Conservation (phyloP, 2,329 filamentous ascomycete species). For the Talaromyces albobiverticillius region DNA sequence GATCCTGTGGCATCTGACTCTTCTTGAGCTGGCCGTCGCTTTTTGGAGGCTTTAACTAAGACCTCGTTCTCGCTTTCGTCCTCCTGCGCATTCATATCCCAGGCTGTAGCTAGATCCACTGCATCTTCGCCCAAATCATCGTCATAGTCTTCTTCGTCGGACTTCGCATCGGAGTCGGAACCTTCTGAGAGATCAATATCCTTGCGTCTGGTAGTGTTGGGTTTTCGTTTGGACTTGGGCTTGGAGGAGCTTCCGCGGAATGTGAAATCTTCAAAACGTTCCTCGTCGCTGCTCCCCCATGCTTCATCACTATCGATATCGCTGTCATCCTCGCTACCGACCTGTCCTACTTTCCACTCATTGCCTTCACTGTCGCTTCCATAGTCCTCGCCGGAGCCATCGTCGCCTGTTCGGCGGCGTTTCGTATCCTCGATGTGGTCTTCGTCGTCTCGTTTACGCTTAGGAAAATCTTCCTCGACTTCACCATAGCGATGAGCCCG, state of each 20-base stretch:
- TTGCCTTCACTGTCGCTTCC: slow-evolving; percentile 84
- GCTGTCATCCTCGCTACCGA: slow-evolving; percentile 64
- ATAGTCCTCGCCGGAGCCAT: slow-evolving; percentile 60
- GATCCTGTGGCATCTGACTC: slow-evolving; percentile 15
- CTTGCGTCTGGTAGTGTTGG: slow-evolving; percentile 21
- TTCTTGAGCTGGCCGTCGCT: slow-evolving; percentile 21
- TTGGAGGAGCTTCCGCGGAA: slow-evolving; percentile 60
- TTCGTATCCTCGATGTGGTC: slow-evolving; percentile 42
- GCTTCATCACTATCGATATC: slow-evolving; percentile 76
- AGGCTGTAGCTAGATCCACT: slow-evolving; percentile 60
- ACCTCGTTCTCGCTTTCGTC: slow-evolving; percentile 33
- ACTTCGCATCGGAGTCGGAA: slow-evolving; percentile 40
- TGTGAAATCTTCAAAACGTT: slow-evolving; percentile 74
- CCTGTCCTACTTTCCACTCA: slow-evolving; percentile 74
- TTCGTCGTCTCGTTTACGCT: slow-evolving; percentile 43
- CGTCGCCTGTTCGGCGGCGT: slow-evolving; percentile 42
- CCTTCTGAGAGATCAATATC: slow-evolving; percentile 52
- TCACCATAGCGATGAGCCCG: slow-evolving; percentile 59
- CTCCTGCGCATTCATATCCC: slow-evolving; percentile 55
- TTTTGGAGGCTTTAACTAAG: slow-evolving; percentile 25
- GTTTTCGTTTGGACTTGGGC: slow-evolving; percentile 34
- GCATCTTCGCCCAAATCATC: slow-evolving; percentile 63
- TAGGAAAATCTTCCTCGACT: slow-evolving; percentile 50
- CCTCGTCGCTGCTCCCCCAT: slow-evolving; percentile 84
- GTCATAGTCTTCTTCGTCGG: slow-evolving; percentile 50